Conservation (phyloP, 2,329 filamentous ascomycete species). For the Elsinoe necatrix region DNA sequence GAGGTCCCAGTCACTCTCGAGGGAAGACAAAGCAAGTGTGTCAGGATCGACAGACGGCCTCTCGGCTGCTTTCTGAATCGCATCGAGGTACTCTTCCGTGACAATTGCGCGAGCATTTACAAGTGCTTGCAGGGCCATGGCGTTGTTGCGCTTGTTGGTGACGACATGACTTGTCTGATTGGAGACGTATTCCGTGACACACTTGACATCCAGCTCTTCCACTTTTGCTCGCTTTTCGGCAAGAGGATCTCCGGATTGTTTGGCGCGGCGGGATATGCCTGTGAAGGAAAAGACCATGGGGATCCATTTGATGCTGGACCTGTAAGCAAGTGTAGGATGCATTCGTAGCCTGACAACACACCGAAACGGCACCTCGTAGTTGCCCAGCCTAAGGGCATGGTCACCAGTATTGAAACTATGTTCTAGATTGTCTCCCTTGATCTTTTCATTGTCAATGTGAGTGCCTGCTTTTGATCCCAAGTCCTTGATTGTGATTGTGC, state of each 20-base stretch:
- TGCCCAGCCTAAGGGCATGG: conserved; percentile 64
- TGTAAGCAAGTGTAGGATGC: neutral
- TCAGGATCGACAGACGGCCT: conserved; percentile 19
- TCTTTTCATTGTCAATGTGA: conserved; percentile 59
- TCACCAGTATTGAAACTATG: conserved; percentile 43
- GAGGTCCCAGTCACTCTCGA: conserved; percentile 72
- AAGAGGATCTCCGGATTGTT: conserved; percentile 41
- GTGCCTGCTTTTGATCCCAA: conserved; percentile 80
- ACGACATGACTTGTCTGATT: conserved; percentile 77
- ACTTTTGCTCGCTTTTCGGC: conserved; percentile 55
- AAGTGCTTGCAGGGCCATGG: conserved; percentile 77
- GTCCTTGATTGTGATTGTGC: conserved; percentile 66
- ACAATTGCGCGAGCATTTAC: conserved; percentile 76
- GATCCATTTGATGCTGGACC: conserved; percentile 64
- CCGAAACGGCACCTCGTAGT: conserved; percentile 56
- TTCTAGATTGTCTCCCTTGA: conserved; percentile 52
- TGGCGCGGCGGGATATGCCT: conserved; percentile 54
- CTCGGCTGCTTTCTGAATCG: conserved; percentile 51
- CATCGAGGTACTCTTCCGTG: conserved; percentile 61
- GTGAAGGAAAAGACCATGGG: conserved; percentile 76
- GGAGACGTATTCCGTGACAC: conserved; percentile 61
- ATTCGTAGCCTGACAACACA: conserved; percentile 26
- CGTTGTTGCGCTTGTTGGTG: conserved; percentile 79
- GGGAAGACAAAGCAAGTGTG: conserved; percentile 32
- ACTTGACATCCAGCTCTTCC: conserved; percentile 83